Evolutionary conservation across 2,329 filamentous ascomycete species (phyloP).

Genomic region (Seiridium unicorne): DNA sequence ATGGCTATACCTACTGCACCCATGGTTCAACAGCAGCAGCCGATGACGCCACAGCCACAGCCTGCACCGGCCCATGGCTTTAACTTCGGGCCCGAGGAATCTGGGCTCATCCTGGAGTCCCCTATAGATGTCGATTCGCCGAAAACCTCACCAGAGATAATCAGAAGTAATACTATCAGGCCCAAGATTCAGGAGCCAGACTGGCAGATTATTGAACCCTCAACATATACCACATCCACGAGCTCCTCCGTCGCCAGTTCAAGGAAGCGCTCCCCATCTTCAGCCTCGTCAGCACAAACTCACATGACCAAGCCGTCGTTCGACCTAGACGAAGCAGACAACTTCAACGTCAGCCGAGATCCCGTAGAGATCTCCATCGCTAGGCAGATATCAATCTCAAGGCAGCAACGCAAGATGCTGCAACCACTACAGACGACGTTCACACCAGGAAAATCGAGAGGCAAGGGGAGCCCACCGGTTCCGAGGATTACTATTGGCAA

Average conservation of each 20-base stretch:
- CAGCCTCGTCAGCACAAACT: constrained; percentile 30
- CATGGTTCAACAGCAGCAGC: background rate
- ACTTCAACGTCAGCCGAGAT: constrained; percentile 30
- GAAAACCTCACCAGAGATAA: constrained; percentile 13
- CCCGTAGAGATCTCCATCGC: constrained; percentile 67
- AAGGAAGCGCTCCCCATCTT: constrained; percentile 29
- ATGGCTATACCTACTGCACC: constrained; percentile 17
- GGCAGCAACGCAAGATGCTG: constrained; percentile 59
- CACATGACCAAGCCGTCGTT: constrained; percentile 30
- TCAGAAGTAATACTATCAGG: constrained; percentile 28
- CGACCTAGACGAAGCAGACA: constrained; percentile 37
- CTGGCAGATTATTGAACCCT: constrained; percentile 47
- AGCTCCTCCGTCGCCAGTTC: constrained; percentile 24
- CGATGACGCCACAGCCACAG: background rate
- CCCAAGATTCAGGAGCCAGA: constrained; percentile 39
- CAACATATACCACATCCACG: constrained; percentile 31
- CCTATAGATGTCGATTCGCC: constrained; percentile 24
- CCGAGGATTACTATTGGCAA: constrained; percentile 23
- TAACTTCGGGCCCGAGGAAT: constrained; percentile 32
- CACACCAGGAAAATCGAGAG: constrained; percentile 12
- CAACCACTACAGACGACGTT: constrained; percentile 45
- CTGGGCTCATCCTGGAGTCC: constrained; percentile 40
- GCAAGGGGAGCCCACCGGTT: constrained; percentile 23
- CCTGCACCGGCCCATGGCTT: constrained; percentile 4
- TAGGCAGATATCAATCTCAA: constrained; percentile 64